Evolutionary conservation across 2,329 filamentous ascomycete genomes (phyloP).

Genomic region (Zymoseptoria pseudotritici): DNA sequence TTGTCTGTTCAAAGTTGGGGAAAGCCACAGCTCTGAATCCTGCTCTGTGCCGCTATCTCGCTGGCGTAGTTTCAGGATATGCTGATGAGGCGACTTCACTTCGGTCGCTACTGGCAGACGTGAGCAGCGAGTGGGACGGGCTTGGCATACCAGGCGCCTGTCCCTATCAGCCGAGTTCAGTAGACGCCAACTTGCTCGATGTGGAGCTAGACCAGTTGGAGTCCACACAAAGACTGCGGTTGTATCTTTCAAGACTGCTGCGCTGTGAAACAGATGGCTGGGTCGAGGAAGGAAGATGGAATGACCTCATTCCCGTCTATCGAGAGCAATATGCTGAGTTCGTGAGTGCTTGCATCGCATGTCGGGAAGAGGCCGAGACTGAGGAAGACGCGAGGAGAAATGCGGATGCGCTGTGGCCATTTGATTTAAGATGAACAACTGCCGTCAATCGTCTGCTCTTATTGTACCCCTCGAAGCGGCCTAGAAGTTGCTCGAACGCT

Average conservation of each 20-base stretch:
- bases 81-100: neutral
- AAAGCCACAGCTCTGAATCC: neutral
- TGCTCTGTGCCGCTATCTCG: neutral
- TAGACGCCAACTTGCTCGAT: neutral
- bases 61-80: neutral
- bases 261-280: constrained; percentile 2
- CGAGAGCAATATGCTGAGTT: neutral
- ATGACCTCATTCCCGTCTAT: neutral
- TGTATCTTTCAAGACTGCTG: constrained; percentile 1
- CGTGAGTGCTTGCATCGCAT: neutral
- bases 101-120: neutral
- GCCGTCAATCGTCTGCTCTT: neutral
- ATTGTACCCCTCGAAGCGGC: no score
- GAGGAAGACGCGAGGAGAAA: neutral
- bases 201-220: neutral
- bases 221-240: constrained; percentile 2
- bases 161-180: neutral
- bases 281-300: constrained; percentile 1
- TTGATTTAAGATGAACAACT: neutral
- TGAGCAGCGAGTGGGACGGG: neutral
- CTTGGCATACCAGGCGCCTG: neutral
- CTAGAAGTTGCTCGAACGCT: neutral
- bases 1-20: neutral
- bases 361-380: neutral
- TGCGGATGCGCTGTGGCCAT: neutral